Base-by-base conservation (phyloP, 164 flowering plant species). In the Chimonanthus praecox region DNA sequence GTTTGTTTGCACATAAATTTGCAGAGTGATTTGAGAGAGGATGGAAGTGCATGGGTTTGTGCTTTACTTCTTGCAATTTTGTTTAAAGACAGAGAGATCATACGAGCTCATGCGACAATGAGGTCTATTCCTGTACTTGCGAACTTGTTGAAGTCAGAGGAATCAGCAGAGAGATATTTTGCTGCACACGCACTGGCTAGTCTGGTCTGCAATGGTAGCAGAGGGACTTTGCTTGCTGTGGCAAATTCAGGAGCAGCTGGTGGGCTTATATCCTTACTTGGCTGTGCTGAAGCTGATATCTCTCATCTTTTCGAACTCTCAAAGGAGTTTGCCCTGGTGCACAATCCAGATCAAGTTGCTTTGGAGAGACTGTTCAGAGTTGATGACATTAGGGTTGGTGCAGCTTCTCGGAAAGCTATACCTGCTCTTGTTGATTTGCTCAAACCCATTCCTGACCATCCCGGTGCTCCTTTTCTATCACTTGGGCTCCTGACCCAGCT, bases 371-470 rank as follows among this genome's bases (percentile, higher is more conserved):
- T 96, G 79, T 96, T 96, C 75, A 83, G 99, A 84, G 99, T 96
- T 81, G 99, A 96, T 80, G 98, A 96, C 79, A 96, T 94, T 33
- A 92, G 99, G 79, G 83, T 80, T 73, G 97, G 98, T 67, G 97
- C 98, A 67, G 89, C 97, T 79, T 90, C 99, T 70, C 87, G 97
- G 51, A 96, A 96, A 86, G 94, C 98, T 71, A 91, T 94, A 72
- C 98, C 97, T 60, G 81, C 83, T 47, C 95, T 96, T 68, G 99
- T 94, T 76, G 99, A 96, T 82, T 78, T 91, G n/a, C 94, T 94
- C 6, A 96, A 94, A 80, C 99, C 98, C 21, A 94, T 92, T 75
- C 99, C 98, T 54, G 98, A 96, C 79, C 92, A 98, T 13, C 99
- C 99, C 15, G 98, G 97, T 43, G 99, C 98, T 58, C 99, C 97